phyloP scores from a whole-genome alignment of 1,139 yeast genomes.

The Zhuliangozyma parablackwelliae region DNA sequence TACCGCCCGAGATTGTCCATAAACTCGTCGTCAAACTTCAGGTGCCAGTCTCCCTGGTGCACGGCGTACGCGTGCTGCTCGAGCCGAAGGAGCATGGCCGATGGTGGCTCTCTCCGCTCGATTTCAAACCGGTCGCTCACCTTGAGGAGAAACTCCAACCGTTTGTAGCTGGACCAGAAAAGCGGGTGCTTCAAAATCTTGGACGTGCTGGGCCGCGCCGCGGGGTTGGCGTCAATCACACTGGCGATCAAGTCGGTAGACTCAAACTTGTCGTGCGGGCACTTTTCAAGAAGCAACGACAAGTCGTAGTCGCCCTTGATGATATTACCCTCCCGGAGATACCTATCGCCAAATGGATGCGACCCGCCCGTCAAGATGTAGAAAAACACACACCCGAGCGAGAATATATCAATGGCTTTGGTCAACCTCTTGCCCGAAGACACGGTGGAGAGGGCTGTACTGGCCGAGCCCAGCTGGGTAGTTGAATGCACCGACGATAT shows the following conservation, averaged over 20 bases:
- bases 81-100: constrained; percentile 53
- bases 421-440: constrained; percentile 59
- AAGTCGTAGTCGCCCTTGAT: constrained; percentile 66
- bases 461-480: background rate
- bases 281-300: constrained; percentile 34
- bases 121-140: constrained; percentile 90
- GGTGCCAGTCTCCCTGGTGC: constrained; percentile 72
- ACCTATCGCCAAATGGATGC: constrained; percentile 95
- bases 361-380: constrained; percentile 77
- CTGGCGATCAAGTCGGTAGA: constrained; percentile 65
- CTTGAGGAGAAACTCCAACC: constrained; percentile 75
- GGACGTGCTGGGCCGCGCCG: constrained; percentile 66
- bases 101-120: constrained; percentile 85
- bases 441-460: constrained; percentile 4
- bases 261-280: constrained; percentile 51
- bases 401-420: constrained; percentile 87
- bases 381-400: constrained; percentile 90
- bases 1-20: constrained; percentile 84
- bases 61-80: constrained; percentile 55
- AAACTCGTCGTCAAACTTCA: constrained; percentile 63
- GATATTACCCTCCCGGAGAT: constrained; percentile 83
- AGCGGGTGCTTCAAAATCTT: constrained; percentile 76
- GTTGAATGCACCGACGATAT: constrained; percentile 30
- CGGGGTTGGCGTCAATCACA: constrained; percentile 72
- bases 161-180: constrained; percentile 76